Evolutionary conservation across 352 stramenopile species (phyloP).

Genomic region (Phytophthora foliorum): DNA sequence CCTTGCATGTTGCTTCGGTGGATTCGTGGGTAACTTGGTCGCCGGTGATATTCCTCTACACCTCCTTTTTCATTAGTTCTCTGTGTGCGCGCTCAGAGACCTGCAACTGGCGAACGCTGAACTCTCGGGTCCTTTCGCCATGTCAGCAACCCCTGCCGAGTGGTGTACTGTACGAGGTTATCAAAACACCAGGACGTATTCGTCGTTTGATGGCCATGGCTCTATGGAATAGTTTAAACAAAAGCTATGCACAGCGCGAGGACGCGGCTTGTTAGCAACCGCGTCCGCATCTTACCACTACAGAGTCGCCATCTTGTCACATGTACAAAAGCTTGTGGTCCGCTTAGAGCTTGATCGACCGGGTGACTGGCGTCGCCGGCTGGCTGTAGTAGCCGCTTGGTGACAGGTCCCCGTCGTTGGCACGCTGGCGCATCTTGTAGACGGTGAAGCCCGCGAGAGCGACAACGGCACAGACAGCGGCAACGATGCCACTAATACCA

Average conservation of each 20-base stretch:
- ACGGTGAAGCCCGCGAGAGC: conserved; percentile 48
- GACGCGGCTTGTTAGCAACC: conserved; percentile 1
- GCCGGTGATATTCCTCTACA: background rate
- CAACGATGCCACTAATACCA: conserved; percentile 21
- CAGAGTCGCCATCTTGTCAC: conserved; percentile 30
- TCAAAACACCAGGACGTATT: background rate
- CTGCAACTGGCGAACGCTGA: too few relatives aligned
- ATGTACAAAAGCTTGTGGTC: conserved; percentile 40
- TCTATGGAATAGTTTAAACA: conserved; percentile 41
- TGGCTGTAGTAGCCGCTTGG: conserved; percentile 41
- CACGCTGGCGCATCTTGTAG: conserved; percentile 43
- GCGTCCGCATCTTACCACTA: conserved; percentile 3
- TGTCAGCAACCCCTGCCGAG: too few relatives aligned
- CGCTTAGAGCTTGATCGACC: conserved; percentile 35
- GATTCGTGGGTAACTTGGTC: background rate
- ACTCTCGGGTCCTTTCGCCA: too few relatives aligned
- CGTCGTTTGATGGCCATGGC: conserved; percentile 19
- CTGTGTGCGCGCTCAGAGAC: background rate
- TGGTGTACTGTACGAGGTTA: background rate
- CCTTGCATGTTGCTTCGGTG: background rate
- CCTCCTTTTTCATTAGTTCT: background rate
- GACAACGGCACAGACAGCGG: conserved; percentile 40
- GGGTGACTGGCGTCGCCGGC: conserved; percentile 24
- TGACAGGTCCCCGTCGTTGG: conserved; percentile 27
- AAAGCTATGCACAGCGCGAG: conserved; percentile 30